Evolutionary conservation across 768 basidiomycete genomes (phyloP).

Genomic region (Mycena metata): DNA sequence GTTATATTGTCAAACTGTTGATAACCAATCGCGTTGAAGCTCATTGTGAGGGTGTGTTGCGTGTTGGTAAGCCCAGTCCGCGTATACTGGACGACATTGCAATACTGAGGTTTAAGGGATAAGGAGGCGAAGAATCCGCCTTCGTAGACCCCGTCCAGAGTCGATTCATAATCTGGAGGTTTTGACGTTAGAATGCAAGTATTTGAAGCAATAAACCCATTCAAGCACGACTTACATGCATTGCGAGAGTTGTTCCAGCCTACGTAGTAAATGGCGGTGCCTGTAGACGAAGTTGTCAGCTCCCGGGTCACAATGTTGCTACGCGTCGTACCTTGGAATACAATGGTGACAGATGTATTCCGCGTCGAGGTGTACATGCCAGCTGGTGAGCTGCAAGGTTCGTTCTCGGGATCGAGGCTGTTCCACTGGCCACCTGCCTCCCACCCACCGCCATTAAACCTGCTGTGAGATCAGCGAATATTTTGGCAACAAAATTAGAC

Average conservation of each 20-base stretch:
- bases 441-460: conserved; percentile 1
- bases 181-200: no score
- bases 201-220: no score
- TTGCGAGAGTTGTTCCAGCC: conserved; percentile 13
- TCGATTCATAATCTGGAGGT: conserved; percentile 4
- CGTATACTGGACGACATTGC: conserved; percentile 5
- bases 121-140: neutral
- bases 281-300: neutral
- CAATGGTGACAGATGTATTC: neutral
- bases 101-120: neutral
- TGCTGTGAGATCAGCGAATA: conserved; percentile 9
- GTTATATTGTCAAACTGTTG: neutral
- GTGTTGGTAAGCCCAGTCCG: conserved; percentile 7
- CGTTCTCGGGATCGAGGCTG: conserved; percentile 1
- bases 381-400: neutral
- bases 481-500: neutral
- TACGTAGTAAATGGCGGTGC: conserved; percentile 3
- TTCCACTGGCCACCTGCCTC: neutral
- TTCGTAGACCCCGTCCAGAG: conserved; percentile 1
- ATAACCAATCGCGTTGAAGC: neutral
- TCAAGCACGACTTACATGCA: no score
- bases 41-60: conserved; percentile 10
- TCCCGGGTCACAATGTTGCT: neutral
- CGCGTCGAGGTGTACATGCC: neutral
- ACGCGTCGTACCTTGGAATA: conserved; percentile 9